Evolutionary conservation across 768 basidiomycete genomes (phyloP).

Genomic region (Termitomyces sp.): DNA sequence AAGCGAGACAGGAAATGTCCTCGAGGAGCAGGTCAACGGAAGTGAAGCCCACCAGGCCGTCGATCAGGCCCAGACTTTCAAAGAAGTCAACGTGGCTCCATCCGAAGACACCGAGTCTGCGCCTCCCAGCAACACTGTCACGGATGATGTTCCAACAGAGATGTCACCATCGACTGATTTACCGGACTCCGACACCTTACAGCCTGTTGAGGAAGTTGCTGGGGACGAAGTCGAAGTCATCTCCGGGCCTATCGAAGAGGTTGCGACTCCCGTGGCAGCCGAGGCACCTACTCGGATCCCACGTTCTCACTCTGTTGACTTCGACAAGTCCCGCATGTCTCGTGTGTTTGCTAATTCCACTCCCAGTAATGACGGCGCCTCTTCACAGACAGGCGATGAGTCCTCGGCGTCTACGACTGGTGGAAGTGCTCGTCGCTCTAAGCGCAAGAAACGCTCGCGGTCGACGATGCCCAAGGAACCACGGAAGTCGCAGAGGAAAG

Average conservation of each 20-base stretch:
- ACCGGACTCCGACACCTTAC: slow-evolving; percentile 1
- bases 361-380: slow-evolving; percentile 45
- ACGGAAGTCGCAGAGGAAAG: slow-evolving; percentile 66
- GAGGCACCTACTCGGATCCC: slow-evolving; percentile 42
- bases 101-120: slow-evolving; percentile 12
- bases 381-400: slow-evolving; percentile 68
- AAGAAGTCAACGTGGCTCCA: slow-evolving; percentile 19
- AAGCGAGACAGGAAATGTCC: slow-evolving; percentile 18
- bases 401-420: slow-evolving; percentile 64
- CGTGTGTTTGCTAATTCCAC: slow-evolving; percentile 55
- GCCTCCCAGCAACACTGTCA: neutral
- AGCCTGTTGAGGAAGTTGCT: slow-evolving; percentile 1
- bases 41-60: slow-evolving; percentile 37
- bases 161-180: slow-evolving; percentile 5
- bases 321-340: slow-evolving; percentile 59
- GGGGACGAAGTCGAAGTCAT: neutral
- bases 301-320: slow-evolving; percentile 82
- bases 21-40: slow-evolving; percentile 26
- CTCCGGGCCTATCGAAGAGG: slow-evolving; percentile 10
- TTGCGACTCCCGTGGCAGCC: slow-evolving; percentile 16
- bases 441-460: slow-evolving; percentile 50
- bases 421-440: slow-evolving; percentile 26
- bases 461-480: slow-evolving; percentile 45
- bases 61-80: slow-evolving; percentile 33
- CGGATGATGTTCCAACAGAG: slow-evolving; percentile 8